Percentiles rank a stretch among this genome's conserved stretches.
phyloP scores from a whole-genome alignment of 805 yeast species.

The Pichia thaimueangensis region DNA sequence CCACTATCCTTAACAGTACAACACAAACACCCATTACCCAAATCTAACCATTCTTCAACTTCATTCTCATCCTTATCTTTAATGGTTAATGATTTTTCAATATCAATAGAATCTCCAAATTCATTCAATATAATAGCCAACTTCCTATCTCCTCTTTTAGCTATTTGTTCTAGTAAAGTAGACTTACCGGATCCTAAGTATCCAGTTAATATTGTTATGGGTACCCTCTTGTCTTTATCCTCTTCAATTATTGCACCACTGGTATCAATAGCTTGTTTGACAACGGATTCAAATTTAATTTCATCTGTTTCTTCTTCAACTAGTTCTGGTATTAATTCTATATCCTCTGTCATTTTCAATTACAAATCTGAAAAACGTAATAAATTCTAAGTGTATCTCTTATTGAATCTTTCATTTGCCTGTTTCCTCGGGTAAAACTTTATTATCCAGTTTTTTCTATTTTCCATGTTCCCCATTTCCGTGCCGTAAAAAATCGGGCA shows the following conservation, averaged over 20 bases:
- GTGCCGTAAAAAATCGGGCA: no score
- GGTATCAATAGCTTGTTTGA: conserved; percentile 10
- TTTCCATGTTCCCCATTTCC: no score
- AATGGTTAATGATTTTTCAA: conserved; percentile 80
- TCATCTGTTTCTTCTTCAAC: conserved; percentile 21
- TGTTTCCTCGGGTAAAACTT: no score
- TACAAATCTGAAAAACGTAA: no score
- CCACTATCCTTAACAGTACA: conserved; percentile 96
- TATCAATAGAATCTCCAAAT: conserved; percentile 84
- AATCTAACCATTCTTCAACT: conserved; percentile 90
- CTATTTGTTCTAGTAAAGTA: conserved; percentile 71
- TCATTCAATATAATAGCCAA: conserved; percentile 90
- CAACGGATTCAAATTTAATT: conserved; percentile 20
- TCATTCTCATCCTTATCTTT: conserved; percentile 42
- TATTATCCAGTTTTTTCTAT: no score
- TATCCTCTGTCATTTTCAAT: conserved; percentile 13
- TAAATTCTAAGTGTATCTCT: no score
- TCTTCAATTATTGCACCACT: conserved; percentile 19
- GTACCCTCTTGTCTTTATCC: conserved; percentile 46
- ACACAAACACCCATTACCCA: conserved; percentile 95
- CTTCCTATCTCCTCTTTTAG: conserved; percentile 60
- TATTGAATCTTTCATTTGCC: no score
- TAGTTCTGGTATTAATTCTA: conserved; percentile 25
- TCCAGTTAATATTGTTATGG: conserved; percentile 90
- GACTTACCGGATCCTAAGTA: conserved; percentile 94